Evolutionary conservation across 805 yeast species (phyloP), one percentile per base, ranked within the genome.

Genomic region (Candida qinlingensis): DNA sequence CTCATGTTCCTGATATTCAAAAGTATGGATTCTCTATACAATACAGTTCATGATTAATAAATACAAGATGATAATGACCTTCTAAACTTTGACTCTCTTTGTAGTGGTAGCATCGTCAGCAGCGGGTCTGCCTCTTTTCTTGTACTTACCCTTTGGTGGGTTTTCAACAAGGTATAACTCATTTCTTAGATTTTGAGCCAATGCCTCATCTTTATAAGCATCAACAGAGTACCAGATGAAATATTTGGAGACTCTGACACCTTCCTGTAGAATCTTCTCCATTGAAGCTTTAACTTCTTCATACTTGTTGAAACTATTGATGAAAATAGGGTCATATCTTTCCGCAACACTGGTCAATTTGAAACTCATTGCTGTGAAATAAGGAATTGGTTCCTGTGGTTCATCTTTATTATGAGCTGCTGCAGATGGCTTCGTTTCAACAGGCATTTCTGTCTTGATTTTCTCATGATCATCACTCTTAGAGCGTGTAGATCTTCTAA

Each of bases 181-280:
- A 41, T 72, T 70, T 56, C 95, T 73, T 37, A 85, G 63, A 7
- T 72, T 70, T 56, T 87, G 94, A 0, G 87, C 86, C 42, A 85
- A 57, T 1, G 67, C 65, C 53, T 82, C 87, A 61, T 87, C 94
- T 46, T 80, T 77, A 41, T 77, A 74, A 0, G 89, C 91, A 63
- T 86, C 94, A 9, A 92, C 72, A 57, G 86, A 88, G 59, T 84
- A 87, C 96, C 97, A 90, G 25, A 89, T 69, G 61, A 85, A 77
- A 56, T 80, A 79, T 34, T 78, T 78, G 6, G 83, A 69, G 4
- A 81, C 66, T 49, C 89, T 73, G 1, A 72, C 71, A 2, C 96
- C 96, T 19, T 66, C 69, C 12, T 71, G 69, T 47, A 89, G 63
- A 4, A 83, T 76, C 8, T 73, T 68, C 37, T 73, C 72, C 96